Percentiles rank a stretch among this genome's conserved stretches.
Evolutionary conservation across 208 protist species (phyloP).

Genomic region (Strigomonas galati): DNA sequence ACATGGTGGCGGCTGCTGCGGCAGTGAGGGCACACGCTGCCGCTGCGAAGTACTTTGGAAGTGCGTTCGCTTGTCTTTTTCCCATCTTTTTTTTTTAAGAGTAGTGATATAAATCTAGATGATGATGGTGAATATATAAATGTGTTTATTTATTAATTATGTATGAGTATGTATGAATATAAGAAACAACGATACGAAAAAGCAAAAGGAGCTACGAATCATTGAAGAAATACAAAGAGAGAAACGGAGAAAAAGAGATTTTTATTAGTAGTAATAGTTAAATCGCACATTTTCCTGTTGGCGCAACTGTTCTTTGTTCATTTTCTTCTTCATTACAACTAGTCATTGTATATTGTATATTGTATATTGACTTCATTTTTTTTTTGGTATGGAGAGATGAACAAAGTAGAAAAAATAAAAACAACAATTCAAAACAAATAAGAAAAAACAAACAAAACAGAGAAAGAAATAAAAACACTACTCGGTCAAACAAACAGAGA

Average conservation of each 20-base stretch:
- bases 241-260: neutral
- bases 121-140: neutral
- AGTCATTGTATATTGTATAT: neutral
- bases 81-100: neutral
- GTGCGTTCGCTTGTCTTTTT: neutral
- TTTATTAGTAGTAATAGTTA: neutral
- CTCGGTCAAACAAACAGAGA: neutral
- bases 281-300: neutral
- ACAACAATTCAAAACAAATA: no score
- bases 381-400: neutral
- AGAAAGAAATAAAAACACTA: constrained; percentile 2
- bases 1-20: neutral
- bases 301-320: neutral
- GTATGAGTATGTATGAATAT: neutral
- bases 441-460: no score
- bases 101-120: neutral
- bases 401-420: constrained; percentile 11
- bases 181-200: neutral
- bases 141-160: neutral
- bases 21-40: neutral
- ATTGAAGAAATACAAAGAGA: constrained; percentile 11
- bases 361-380: constrained; percentile 8
- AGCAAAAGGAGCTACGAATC: neutral
- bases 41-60: neutral
- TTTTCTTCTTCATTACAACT: neutral